Evolutionary conservation across 805 yeast genomes (phyloP).

Genomic region (Metschnikowia peoriensis): DNA sequence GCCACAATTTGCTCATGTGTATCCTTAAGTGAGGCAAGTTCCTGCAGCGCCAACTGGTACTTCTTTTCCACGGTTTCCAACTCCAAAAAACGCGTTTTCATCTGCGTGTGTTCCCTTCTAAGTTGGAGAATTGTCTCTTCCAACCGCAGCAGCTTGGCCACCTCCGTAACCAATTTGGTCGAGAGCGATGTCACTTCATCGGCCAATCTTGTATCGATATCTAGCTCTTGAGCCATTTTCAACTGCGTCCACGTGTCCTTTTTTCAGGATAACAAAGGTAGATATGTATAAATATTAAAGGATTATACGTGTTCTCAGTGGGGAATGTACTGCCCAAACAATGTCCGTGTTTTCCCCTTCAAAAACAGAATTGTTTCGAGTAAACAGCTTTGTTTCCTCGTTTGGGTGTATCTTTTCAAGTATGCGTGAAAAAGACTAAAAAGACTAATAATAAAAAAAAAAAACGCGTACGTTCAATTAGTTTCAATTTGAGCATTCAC

Average conservation of each 20-base stretch:
- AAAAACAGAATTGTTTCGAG: no score
- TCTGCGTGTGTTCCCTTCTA: conserved; percentile 32
- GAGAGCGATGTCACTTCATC: conserved; percentile 56
- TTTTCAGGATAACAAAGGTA: no score
- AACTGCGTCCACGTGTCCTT: background rate
- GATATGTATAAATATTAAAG: no score
- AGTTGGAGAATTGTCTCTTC: conserved; percentile 47
- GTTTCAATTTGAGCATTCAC: no score
- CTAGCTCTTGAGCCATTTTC: conserved; percentile 16
- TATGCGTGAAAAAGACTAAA: no score
- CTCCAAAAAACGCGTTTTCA: conserved; percentile 21
- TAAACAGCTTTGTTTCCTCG: no score
- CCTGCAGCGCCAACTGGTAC: conserved; percentile 27
- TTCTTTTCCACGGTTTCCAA: conserved; percentile 26
- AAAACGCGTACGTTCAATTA: no score
- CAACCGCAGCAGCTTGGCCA: conserved; percentile 53
- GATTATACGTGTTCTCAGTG: no score
- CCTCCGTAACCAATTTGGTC: conserved; percentile 58
- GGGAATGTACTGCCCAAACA: no score
- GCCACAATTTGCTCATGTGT: conserved; percentile 24
- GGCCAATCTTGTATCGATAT: conserved; percentile 43
- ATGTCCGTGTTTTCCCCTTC: no score
- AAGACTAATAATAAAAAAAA: no score
- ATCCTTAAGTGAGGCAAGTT: conserved; percentile 28
- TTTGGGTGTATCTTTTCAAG: no score